A percentile compares a stretch with the other conserved stretches of the same genome.
Conservation (phyloP, 352 stramenopile species). For the Pythium brachiatum region DNA sequence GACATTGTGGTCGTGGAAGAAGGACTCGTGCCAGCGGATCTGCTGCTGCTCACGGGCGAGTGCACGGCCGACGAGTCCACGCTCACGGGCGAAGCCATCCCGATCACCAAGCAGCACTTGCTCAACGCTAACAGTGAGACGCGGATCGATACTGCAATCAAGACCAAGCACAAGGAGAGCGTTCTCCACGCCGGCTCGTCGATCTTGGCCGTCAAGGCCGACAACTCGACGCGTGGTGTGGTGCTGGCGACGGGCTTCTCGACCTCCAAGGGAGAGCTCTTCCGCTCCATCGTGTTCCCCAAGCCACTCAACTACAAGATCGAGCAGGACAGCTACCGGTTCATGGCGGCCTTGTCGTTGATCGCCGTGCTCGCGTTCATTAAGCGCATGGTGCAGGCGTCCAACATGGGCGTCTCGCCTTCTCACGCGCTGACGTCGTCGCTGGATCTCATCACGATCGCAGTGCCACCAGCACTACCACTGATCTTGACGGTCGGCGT, state of each 20-base stretch:
- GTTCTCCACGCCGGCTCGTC: conserved; percentile 64
- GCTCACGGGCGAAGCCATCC: conserved; percentile 82
- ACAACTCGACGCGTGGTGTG: conserved; percentile 25
- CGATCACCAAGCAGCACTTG: conserved; percentile 62
- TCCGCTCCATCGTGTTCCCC: conserved; percentile 36
- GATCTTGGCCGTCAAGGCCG: conserved; percentile 13
- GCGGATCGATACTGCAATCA: conserved; percentile 34
- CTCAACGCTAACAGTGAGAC: conserved; percentile 11
- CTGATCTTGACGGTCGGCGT: conserved; percentile 49
- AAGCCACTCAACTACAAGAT: conserved; percentile 28
- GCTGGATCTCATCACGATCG: conserved; percentile 51
- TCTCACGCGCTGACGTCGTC: conserved; percentile 32
- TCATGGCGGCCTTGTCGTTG: conserved; percentile 27
- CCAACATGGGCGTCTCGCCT: conserved; percentile 19
- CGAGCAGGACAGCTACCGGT: conserved; percentile 36
- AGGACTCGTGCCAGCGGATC: conserved; percentile 58
- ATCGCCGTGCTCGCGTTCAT: conserved; percentile 33
- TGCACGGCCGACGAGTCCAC: conserved; percentile 74
- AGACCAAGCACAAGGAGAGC: conserved; percentile 45
- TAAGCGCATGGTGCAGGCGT: conserved; percentile 32
- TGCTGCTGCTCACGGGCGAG: conserved; percentile 58
- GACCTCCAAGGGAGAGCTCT: conserved; percentile 37
- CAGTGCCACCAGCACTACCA: conserved; percentile 45
- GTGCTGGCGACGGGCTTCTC: conserved; percentile 34
- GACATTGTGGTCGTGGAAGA: conserved; percentile 69